Percentiles rank a stretch among this genome's conserved stretches.
Evolutionary conservation across 2,329 filamentous ascomycete genomes (phyloP).

Genomic region (Pezicula rhizophila): DNA sequence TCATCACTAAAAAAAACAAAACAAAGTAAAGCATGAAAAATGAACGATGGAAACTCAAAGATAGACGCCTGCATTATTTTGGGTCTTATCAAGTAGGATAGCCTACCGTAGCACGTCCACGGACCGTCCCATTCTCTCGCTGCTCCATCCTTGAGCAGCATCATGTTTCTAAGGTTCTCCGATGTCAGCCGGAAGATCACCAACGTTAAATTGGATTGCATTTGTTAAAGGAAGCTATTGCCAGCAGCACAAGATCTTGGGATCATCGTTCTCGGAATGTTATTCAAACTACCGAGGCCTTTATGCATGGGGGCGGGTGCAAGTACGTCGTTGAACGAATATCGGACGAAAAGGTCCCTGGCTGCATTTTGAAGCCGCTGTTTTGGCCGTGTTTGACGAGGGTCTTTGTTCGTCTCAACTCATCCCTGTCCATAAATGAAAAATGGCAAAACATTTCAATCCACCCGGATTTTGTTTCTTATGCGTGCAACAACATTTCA

Average conservation of each 20-base stretch:
- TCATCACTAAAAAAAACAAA: too few species aligned
- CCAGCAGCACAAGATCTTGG: not conserved
- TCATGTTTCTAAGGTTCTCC: not conserved
- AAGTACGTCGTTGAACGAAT: not conserved
- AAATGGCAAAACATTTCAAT: not conserved
- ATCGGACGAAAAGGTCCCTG: constrained; percentile 1
- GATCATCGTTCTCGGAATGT: not conserved
- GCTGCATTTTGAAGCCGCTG: constrained; percentile 1
- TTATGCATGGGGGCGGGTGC: not conserved
- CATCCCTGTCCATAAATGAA: constrained; percentile 4
- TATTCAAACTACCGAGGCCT: not conserved
- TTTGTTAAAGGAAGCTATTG: not conserved
- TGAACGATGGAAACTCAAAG: not conserved
- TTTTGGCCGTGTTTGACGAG: constrained; percentile 19
- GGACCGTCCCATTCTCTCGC: not conserved
- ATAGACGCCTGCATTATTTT: not conserved
- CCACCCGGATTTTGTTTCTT: not conserved
- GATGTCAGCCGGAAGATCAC: not conserved
- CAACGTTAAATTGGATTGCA: not conserved
- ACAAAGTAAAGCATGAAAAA: not conserved
- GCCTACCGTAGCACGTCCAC: not conserved
- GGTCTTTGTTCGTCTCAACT: constrained; percentile 14
- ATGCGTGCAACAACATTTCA: not conserved
- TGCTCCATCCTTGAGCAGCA: too few species aligned
- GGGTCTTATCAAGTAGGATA: not conserved